Evolutionary conservation across 2,329 filamentous ascomycete genomes (phyloP).

Genomic region (Cephalotrichum gorgonifer): DNA sequence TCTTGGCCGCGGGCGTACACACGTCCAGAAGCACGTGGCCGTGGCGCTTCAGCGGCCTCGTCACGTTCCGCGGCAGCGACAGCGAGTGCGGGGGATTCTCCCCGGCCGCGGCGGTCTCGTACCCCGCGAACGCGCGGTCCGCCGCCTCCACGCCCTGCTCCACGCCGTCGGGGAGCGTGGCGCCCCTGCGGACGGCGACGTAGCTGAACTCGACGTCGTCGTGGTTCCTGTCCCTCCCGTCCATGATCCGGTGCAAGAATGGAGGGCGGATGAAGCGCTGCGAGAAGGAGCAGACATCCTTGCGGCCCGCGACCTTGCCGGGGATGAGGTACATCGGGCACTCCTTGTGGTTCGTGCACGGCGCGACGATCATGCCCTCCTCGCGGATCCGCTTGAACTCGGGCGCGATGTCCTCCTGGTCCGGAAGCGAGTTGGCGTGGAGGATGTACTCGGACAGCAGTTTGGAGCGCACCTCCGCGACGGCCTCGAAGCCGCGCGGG

Average conservation of each 20-base stretch:
- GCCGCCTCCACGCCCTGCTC: slow-evolving; percentile 34
- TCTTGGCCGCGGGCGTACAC: slow-evolving; percentile 73
- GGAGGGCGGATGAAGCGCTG: slow-evolving; percentile 79
- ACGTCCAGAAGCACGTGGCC: slow-evolving; percentile 85
- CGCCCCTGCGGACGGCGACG: slow-evolving; percentile 71
- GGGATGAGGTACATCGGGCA: slow-evolving; percentile 81
- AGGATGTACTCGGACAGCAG: slow-evolving; percentile 67
- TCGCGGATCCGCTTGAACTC: slow-evolving; percentile 34
- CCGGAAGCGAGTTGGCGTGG: slow-evolving; percentile 36
- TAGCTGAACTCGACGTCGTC: slow-evolving; percentile 91
- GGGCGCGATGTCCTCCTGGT: slow-evolving; percentile 11
- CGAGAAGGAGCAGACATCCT: slow-evolving; percentile 83
- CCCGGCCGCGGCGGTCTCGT: slow-evolving; percentile 37
- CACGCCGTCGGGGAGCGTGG: slow-evolving; percentile 15
- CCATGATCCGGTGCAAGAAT: slow-evolving; percentile 70
- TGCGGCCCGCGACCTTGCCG: slow-evolving; percentile 62
- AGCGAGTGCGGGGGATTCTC: slow-evolving; percentile 40
- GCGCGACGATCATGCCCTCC: slow-evolving; percentile 54
- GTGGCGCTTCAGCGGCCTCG: slow-evolving; percentile 74
- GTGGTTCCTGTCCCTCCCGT: slow-evolving; percentile 62
- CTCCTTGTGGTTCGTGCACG: slow-evolving; percentile 77
- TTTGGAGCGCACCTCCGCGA: slow-evolving; percentile 73
- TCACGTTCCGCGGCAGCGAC: slow-evolving; percentile 65
- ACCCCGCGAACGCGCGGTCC: slow-evolving; percentile 61
- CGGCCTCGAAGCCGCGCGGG: slow-evolving; percentile 81